Conservation (phyloP, 228 moss, liverwort and hornwort genomes). For the Sphagnum fallax region DNA sequence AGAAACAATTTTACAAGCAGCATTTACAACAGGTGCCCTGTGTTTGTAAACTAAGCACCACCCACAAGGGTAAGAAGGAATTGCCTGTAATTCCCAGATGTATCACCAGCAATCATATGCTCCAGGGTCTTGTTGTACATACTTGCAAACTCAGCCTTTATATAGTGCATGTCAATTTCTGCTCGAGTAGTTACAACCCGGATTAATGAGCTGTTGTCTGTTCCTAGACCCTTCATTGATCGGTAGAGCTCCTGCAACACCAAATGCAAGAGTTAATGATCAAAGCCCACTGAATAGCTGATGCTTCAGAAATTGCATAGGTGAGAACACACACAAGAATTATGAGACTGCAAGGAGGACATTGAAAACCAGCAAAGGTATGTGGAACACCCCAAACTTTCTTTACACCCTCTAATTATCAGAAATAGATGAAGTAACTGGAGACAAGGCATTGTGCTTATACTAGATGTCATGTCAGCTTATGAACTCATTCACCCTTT, state of each 20-base stretch:
- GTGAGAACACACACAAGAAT: neutral
- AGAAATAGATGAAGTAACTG: too few relatives aligned
- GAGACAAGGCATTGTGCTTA: too few relatives aligned
- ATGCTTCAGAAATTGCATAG: neutral
- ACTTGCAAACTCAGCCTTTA: conserved; percentile 36
- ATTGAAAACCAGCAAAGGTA: too few relatives aligned
- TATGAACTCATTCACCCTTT: neutral
- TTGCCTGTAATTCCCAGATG: conserved; percentile 37
- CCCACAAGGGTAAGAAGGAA: conserved; percentile 50
- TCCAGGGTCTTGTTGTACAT: conserved; percentile 32
- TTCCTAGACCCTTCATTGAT: conserved; percentile 45
- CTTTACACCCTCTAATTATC: too few relatives aligned
- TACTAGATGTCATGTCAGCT: too few relatives aligned
- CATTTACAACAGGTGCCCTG: neutral
- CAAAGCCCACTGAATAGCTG: neutral
- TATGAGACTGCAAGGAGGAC: neutral
- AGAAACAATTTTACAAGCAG: neutral
- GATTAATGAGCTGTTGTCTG: conserved; percentile 43
- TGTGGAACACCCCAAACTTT: too few relatives aligned
- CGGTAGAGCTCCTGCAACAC: conserved; percentile 30
- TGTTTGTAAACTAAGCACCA: conserved; percentile 9
- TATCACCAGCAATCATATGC: conserved; percentile 31
- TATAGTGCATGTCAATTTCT: conserved; percentile 55
- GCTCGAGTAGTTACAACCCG: conserved; percentile 48
- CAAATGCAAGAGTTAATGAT: neutral